Base-by-base conservation (phyloP, 495 filamentous ascomycete genomes). In the Talaromyces wortmannii region DNA sequence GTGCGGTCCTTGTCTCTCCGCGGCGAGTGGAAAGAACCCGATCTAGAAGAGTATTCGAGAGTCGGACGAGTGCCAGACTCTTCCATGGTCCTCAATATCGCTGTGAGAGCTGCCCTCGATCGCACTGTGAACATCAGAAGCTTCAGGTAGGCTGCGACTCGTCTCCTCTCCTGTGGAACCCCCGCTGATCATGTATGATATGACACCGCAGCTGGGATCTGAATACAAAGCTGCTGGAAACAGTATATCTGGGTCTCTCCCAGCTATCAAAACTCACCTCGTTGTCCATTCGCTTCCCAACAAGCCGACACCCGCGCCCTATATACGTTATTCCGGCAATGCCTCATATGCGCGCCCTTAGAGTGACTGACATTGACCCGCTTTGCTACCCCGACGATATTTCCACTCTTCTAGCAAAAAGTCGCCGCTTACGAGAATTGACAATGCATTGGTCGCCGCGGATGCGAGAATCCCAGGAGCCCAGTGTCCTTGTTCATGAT, bases 381-480 rank as follows among this genome's bases (percentile, higher is more conserved):
- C 67, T 86, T 7, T 86, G 83, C 63, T 85, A 85, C 55, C 78
- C 80, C 0, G 83, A 86, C 60, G 83, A 86, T 60, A 77, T 86
- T 32, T 80, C 81, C 7, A 69, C 79, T 6, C 63, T 86, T 23
- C 67, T 85, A 3, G 65, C 70, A 23, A 71, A 75, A 33, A 77
- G 79, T 13, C 74, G 68, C 50, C 81, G 80, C 31, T 63, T 86
- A 31, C 68, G 67, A 44, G 77, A 81, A 16, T 70, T 86, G 6
- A 79, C 67, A 36, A 55, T 85, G 31, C 79, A 85, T 57, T 86
- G 80, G 76, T 82, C 72, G 31, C 80, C 83, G 7, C 82, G 83
- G 7, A 86, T 86, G 79, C 72, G 82, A 13, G 73, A 76, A 42
- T 69, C 67, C 23, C 77, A 79, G 42, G 83, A 86, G 58, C 78